phyloP scores from a whole-genome alignment of 1,284 basidiomycete genomes.

The Moesziomyces sp. region DNA sequence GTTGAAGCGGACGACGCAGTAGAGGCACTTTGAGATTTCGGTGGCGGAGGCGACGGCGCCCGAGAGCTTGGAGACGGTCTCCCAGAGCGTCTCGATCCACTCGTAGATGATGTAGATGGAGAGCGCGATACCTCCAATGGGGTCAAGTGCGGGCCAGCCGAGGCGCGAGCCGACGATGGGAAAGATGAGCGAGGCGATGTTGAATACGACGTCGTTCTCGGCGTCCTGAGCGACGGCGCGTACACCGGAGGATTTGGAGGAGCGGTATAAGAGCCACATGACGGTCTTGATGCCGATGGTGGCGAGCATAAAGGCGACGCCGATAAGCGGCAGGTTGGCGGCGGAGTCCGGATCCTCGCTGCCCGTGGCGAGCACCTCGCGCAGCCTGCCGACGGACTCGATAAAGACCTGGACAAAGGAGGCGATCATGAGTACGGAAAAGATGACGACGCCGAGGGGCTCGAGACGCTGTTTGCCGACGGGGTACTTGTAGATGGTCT shows the following conservation, averaged over 20 bases:
- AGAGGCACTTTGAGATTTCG: constrained; percentile 60
- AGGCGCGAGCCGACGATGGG: constrained; percentile 68
- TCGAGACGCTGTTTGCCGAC: constrained; percentile 72
- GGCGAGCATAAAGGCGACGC: constrained; percentile 70
- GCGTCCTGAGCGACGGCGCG: constrained; percentile 70
- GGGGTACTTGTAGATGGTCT: constrained; percentile 69
- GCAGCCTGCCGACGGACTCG: constrained; percentile 57
- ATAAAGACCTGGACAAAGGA: constrained; percentile 66
- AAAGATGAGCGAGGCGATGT: constrained; percentile 72
- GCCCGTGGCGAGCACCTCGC: constrained; percentile 59
- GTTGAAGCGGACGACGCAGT: constrained; percentile 63
- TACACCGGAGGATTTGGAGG: constrained; percentile 67
- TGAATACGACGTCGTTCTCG: constrained; percentile 72
- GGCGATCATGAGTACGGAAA: constrained; percentile 74
- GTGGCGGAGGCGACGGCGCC: constrained; percentile 55
- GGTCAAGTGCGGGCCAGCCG: constrained; percentile 57
- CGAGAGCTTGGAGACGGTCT: constrained; percentile 61
- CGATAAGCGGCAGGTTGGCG: constrained; percentile 57
- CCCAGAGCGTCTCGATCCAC: constrained; percentile 61
- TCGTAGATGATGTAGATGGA: constrained; percentile 65
- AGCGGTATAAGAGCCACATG: constrained; percentile 70
- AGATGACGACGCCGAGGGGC: constrained; percentile 70
- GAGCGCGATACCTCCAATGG: constrained; percentile 57
- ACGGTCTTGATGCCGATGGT: constrained; percentile 72
- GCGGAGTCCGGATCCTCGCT: constrained; percentile 50